phyloP scores from a whole-genome alignment of 371 early-diverging fungal species.

The Lichtheimia ornata region DNA sequence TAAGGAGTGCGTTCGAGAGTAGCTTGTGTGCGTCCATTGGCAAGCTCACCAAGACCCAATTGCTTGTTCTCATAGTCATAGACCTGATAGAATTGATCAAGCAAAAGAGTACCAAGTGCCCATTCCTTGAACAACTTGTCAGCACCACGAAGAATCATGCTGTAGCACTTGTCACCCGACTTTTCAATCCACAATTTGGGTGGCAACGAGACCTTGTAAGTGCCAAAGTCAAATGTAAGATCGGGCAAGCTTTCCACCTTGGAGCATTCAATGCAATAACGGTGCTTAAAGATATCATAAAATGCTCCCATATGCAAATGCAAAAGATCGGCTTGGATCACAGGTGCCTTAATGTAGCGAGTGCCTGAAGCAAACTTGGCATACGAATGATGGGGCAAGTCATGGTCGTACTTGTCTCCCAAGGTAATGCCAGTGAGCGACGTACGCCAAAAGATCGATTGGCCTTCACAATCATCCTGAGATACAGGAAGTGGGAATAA shows the following conservation, averaged over 20 bases:
- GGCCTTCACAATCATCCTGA: background rate
- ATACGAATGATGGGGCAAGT: background rate
- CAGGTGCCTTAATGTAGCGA: conserved; percentile 3
- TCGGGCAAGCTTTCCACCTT: background rate
- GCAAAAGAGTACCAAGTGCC: conserved; percentile 4
- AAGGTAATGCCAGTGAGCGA: background rate
- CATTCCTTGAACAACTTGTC: conserved; percentile 6
- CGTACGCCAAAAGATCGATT: conserved; percentile 7
- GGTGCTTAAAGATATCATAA: conserved; percentile 1
- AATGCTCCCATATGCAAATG: conserved; percentile 7
- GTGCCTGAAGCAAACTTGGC: conserved; percentile 8
- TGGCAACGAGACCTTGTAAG: conserved; percentile 4
- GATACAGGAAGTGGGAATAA: conserved; percentile 1
- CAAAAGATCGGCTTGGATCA: conserved; percentile 5
- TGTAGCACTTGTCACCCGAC: conserved; percentile 1
- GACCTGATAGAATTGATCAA: conserved; percentile 4
- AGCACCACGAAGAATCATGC: conserved; percentile 3
- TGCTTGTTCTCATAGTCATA: background rate
- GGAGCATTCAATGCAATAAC: conserved; percentile 2
- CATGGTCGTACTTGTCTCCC: background rate
- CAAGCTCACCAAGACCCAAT: conserved; percentile 2
- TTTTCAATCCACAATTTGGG: conserved; percentile 1
- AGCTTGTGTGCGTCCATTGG: background rate
- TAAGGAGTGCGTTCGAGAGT: background rate
- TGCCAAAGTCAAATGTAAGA: background rate